Conservation (phyloP, 768 basidiomycete genomes). For the Termitomyces sp. region DNA sequence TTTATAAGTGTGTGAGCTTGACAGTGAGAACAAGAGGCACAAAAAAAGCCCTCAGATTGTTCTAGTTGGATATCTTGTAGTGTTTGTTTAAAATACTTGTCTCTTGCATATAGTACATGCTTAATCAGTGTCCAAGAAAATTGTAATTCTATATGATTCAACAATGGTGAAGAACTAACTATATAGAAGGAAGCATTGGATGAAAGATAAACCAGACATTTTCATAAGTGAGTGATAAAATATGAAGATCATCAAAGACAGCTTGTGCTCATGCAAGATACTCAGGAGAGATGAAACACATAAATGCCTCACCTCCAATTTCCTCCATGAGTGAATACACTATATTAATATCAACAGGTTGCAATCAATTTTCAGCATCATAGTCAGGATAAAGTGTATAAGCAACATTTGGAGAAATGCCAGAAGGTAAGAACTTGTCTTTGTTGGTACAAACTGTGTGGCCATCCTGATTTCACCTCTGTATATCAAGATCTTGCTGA, state of each 20-base stretch:
- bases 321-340: constrained; percentile 24
- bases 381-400: constrained; percentile 7
- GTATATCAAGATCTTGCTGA: constrained; percentile 9
- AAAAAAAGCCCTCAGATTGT: neutral
- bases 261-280: constrained; percentile 14
- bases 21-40: no score
- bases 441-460: constrained; percentile 19
- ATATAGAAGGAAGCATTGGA: neutral
- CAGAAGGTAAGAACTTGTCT: constrained; percentile 35
- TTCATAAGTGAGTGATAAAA: neutral
- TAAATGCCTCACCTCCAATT: constrained; percentile 25
- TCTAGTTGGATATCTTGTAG: no score
- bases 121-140: no score
- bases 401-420: constrained; percentile 29
- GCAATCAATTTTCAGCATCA: constrained; percentile 26
- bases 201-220: constrained; percentile 6
- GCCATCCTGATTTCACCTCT: neutral
- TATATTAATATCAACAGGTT: constrained; percentile 8
- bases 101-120: no score
- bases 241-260: neutral
- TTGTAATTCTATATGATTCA: no score
- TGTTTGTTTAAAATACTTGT: no score
- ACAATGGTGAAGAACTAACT: no score
- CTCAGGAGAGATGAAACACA: constrained; percentile 26
- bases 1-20: no score